Evolutionary conservation across 257 asterid genomes (phyloP).

Genomic region (Handroanthus guayacan): DNA sequence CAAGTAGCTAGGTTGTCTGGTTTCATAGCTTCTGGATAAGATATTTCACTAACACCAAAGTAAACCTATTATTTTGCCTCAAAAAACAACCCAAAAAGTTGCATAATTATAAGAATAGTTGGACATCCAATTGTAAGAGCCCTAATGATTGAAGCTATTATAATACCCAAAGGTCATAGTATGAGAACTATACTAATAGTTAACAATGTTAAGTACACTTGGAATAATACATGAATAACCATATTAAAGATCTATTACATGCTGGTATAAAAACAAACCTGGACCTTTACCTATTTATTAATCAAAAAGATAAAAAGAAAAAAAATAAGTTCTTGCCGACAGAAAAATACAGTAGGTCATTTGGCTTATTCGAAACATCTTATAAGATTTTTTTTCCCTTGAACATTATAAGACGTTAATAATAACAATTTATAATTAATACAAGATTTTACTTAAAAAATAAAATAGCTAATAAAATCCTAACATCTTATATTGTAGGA

Average conservation of each 20-base stretch:
- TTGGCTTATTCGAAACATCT: no score
- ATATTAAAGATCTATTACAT: neutral
- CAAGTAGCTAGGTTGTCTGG: neutral
- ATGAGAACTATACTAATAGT: neutral
- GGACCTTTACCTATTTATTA: no score
- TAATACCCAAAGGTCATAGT: conserved; percentile 13
- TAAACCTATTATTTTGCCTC: neutral
- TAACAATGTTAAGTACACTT: neutral
- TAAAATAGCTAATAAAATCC: no score
- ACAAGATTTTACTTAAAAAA: no score
- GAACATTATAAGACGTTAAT: no score
- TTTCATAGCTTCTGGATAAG: conserved; percentile 19
- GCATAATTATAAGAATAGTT: conserved; percentile 36
- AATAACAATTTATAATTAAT: no score
- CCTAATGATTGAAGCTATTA: conserved; percentile 44
- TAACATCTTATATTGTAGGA: no score
- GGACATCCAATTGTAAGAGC: conserved; percentile 41
- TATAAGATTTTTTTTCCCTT: no score
- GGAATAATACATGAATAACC: neutral
- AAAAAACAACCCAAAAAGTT: conserved; percentile 18
- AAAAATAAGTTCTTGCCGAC: no score
- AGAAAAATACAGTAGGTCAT: no score
- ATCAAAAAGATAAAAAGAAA: no score
- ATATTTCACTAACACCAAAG: neutral
- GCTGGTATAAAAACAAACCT: neutral